phyloP scores from a whole-genome alignment of 805 yeast species.

The Cyberlindnera xylosilytica region DNA sequence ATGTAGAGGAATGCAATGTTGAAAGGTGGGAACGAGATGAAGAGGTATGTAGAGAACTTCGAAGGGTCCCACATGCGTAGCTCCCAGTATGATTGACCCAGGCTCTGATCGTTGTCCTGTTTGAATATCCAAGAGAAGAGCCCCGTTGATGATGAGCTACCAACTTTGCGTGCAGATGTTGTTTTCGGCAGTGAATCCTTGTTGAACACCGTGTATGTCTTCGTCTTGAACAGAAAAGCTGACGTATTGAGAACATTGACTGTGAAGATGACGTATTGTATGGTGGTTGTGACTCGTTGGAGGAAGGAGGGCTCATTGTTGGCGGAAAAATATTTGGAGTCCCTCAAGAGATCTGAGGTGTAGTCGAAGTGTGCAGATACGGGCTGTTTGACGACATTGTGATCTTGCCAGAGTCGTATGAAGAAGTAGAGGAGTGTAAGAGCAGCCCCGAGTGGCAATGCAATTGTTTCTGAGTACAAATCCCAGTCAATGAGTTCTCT shows the following conservation, averaged over 20 bases:
- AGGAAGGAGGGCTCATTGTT: slow-evolving; percentile 5
- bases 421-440: slow-evolving; percentile 26
- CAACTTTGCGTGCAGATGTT: slow-evolving; percentile 21
- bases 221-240: slow-evolving; percentile 24
- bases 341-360: slow-evolving; percentile 11
- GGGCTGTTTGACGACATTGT: slow-evolving; percentile 4
- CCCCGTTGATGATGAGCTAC: slow-evolving; percentile 2
- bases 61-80: slow-evolving; percentile 68
- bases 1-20: slow-evolving; percentile 41
- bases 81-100: slow-evolving; percentile 47
- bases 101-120: slow-evolving; percentile 10
- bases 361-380: slow-evolving; percentile 12
- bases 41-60: slow-evolving; percentile 47
- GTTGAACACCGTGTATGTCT: slow-evolving; percentile 25
- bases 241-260: slow-evolving; percentile 22
- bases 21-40: slow-evolving; percentile 59
- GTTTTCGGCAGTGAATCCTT: slow-evolving; percentile 17
- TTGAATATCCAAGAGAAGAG: neutral
- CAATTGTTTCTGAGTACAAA: slow-evolving; percentile 22
- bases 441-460: slow-evolving; percentile 24
- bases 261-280: slow-evolving; percentile 16
- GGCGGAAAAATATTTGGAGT: slow-evolving; percentile 21
- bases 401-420: slow-evolving; percentile 25
- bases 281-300: slow-evolving; percentile 2
- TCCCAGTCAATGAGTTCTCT: slow-evolving; percentile 30